These are phyloP conservation scores for Nannochloris sp. DNA, from an alignment of 139 green algal species.

Conservation along the genomic window DNA sequence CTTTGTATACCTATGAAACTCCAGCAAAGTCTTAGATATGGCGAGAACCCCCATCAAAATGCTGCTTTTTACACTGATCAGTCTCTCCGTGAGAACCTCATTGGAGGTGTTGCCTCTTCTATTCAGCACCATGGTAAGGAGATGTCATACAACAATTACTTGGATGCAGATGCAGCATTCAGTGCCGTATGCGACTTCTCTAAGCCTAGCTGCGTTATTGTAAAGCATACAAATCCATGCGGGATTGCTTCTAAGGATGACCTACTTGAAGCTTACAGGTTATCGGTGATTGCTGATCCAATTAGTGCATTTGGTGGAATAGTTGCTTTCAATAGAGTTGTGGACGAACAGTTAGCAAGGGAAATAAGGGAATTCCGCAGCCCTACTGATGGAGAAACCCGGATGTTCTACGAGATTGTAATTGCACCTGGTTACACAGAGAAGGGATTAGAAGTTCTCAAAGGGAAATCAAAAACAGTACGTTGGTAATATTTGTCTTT, in stretches of 20 bases:
- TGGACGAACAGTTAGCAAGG: conserved; percentile 72
- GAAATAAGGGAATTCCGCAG: conserved; percentile 88
- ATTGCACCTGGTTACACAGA: conserved; percentile 91
- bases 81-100: conserved; percentile 64
- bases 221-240: conserved; percentile 99
- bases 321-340: conserved; percentile 94
- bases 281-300: conserved; percentile 89
- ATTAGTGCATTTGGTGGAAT: conserved; percentile 96
- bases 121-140: conserved; percentile 96
- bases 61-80: conserved; percentile 93
- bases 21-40: conserved; percentile 68
- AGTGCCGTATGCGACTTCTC: conserved; percentile 61
- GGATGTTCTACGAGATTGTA: conserved; percentile 99
- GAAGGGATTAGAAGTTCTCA: conserved; percentile 84
- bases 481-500: conserved; percentile 3
- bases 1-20: conserved; percentile 81
- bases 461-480: conserved; percentile 92
- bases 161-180: conserved; percentile 85
- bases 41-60: conserved; percentile 97
- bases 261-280: conserved; percentile 85
- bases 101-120: conserved; percentile 74
- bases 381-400: conserved; percentile 90
- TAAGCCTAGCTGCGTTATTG: conserved; percentile 87
- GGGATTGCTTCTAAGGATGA: conserved; percentile 71
- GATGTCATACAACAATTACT: conserved; percentile 99